Evolutionary conservation across 2,329 filamentous ascomycete species (phyloP).

Genomic region (Pyrenochaeta sp.): DNA sequence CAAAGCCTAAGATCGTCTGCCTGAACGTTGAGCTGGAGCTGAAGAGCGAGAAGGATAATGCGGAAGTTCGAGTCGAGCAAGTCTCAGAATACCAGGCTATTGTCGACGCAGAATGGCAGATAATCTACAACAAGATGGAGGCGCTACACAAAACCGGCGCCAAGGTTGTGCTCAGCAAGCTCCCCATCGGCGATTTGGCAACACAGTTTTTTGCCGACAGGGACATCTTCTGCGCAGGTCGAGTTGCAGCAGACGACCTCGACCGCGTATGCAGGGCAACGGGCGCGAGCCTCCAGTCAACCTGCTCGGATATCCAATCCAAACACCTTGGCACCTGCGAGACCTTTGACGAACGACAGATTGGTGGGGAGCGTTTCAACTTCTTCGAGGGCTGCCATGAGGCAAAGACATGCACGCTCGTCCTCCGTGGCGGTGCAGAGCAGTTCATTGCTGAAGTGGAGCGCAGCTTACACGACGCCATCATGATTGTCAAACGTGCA

Average conservation of each 20-base stretch:
- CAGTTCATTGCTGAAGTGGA: slow-evolving; percentile 99
- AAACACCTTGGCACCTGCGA: slow-evolving; percentile 93
- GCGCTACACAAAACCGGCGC: slow-evolving; percentile 91
- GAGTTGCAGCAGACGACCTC: slow-evolving; percentile 89
- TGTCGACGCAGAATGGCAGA: slow-evolving; percentile 99
- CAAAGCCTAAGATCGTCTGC: slow-evolving; percentile 94
- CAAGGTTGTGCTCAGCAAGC: slow-evolving; percentile 95
- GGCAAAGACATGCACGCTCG: slow-evolving; percentile 95
- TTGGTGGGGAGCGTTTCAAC: slow-evolving; percentile 97
- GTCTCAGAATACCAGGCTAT: slow-evolving; percentile 99
- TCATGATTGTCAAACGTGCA: slow-evolving; percentile 99
- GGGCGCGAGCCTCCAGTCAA: slow-evolving; percentile 90
- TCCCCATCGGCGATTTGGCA: slow-evolving; percentile 95
- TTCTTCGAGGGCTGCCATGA: slow-evolving; percentile 96
- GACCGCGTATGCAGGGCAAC: slow-evolving; percentile 96
- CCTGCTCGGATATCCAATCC: slow-evolving; percentile 90
- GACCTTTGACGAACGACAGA: slow-evolving; percentile 92
- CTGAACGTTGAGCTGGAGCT: slow-evolving; percentile 97
- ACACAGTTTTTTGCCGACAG: slow-evolving; percentile 98
- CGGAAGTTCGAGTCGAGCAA: slow-evolving; percentile 96
- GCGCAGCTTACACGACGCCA: slow-evolving; percentile 95
- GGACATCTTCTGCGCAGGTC: slow-evolving; percentile 97
- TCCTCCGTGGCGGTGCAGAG: slow-evolving; percentile 94
- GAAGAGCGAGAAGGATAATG: slow-evolving; percentile 99
- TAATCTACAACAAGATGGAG: slow-evolving; percentile 99